Conservation (phyloP, 352 stramenopile species). For the Albugo candida region DNA sequence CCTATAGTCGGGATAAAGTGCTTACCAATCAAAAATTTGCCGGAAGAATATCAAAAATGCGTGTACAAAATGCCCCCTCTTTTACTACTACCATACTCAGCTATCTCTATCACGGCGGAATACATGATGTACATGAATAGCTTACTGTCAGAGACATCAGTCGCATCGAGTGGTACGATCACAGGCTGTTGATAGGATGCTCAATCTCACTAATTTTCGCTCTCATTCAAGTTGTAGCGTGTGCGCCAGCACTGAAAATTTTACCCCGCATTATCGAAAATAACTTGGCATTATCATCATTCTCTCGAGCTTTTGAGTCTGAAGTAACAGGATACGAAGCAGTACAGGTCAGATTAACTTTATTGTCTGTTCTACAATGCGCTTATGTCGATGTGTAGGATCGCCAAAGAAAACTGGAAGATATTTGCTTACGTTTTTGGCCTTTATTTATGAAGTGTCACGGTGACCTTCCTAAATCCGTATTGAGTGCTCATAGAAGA, state of each 20-base stretch:
- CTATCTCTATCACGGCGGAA: conserved; percentile 41
- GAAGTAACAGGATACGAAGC: conserved; percentile 24
- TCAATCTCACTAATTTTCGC: not conserved
- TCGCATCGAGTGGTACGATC: conserved; percentile 21
- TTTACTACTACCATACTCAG: conserved; percentile 39
- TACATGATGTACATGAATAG: conserved; percentile 52
- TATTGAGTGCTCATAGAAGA: no score
- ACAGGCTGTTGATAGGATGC: not conserved
- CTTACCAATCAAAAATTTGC: conserved; percentile 20
- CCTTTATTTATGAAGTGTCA: conserved; percentile 37
- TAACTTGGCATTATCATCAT: conserved; percentile 34
- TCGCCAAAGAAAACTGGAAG: conserved; percentile 34
- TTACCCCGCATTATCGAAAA: conserved; percentile 52
- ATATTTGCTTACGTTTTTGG: conserved; percentile 64
- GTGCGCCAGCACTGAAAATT: conserved; percentile 45
- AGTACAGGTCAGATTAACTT: conserved; percentile 14
- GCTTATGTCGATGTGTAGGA: conserved; percentile 12
- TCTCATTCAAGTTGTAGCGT: conserved; percentile 19
- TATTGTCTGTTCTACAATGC: not conserved
- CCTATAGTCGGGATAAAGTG: conserved; percentile 51
- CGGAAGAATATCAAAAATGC: conserved; percentile 26
- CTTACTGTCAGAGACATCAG: conserved; percentile 18
- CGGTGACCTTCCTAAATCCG: no score
- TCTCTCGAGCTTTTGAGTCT: conserved; percentile 33
- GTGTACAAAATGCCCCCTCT: conserved; percentile 41